Percentiles rank a stretch among this genome's conserved stretches.
These are phyloP conservation scores for Ophiobolus disseminans DNA, from an alignment of 2,329 filamentous ascomycete genomes.

Conservation along the genomic window DNA sequence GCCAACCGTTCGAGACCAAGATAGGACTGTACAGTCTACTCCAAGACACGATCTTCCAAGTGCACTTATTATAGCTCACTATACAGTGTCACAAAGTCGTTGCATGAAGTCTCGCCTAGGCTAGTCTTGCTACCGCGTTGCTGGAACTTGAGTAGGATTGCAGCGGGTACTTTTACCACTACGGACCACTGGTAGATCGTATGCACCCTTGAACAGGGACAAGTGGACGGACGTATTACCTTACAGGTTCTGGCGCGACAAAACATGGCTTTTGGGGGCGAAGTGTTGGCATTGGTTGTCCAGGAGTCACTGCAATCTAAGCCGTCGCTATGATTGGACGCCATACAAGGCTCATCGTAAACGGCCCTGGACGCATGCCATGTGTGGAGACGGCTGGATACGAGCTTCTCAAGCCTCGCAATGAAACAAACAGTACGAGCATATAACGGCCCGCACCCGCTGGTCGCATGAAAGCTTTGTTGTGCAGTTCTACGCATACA, in stretches of 20 bases:
- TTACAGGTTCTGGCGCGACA: not conserved
- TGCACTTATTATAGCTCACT: not conserved
- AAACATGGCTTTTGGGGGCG: not conserved
- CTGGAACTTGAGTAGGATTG: not conserved
- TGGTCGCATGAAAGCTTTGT: not conserved
- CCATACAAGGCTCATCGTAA: not conserved
- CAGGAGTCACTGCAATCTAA: not conserved
- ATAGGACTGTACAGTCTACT: too few species aligned
- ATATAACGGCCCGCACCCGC: not conserved
- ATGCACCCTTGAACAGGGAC: not conserved
- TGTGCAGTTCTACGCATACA: not conserved
- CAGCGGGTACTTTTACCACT: not conserved
- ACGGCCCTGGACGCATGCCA: not conserved
- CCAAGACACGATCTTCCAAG: not conserved
- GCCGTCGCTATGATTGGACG: not conserved
- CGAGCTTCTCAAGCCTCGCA: slow-evolving; percentile 1
- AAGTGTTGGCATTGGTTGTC: not conserved
- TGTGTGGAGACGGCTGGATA: slow-evolving; percentile 1
- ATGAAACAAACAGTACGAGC: not conserved
- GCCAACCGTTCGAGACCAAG: too few species aligned
- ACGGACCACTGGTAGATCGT: not conserved
- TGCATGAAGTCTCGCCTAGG: too few species aligned
- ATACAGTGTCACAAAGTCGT: too few species aligned
- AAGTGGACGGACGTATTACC: not conserved
- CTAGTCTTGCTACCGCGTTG: not conserved